A percentile compares a stretch with the other conserved stretches of the same genome.
phyloP scores from a whole-genome alignment of 345 rosid species.

The Brassica nigra region DNA sequence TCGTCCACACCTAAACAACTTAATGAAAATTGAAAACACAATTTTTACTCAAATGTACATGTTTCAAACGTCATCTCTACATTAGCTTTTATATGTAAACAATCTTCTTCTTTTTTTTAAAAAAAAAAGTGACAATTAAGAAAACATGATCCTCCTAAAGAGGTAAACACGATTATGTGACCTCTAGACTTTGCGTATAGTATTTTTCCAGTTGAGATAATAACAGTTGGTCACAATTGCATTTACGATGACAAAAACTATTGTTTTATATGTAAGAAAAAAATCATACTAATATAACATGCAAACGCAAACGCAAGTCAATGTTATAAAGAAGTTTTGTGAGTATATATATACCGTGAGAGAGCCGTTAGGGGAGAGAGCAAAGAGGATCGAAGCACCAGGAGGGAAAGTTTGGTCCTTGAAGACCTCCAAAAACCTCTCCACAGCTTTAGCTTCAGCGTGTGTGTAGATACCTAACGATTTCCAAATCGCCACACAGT shows the following conservation, averaged over 20 bases:
- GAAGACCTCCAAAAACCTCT: conserved; percentile 58
- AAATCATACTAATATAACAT: neutral
- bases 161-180: neutral
- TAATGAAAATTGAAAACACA: neutral
- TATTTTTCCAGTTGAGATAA: neutral
- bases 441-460: conserved; percentile 70
- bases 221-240: neutral
- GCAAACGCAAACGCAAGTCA: neutral
- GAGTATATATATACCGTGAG: conserved; percentile 32
- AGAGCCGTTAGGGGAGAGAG: conserved; percentile 55
- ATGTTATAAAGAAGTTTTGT: conserved; percentile 12
- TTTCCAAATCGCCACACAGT: conserved; percentile 76
- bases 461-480: conserved; percentile 69
- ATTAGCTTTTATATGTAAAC: neutral
- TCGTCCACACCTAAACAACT: neutral
- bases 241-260: neutral
- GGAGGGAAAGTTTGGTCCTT: conserved; percentile 67
- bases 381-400: conserved; percentile 74
- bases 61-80: conserved; percentile 1
- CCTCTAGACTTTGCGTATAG: neutral
- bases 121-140: neutral
- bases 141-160: neutral
- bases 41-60: neutral
- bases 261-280: neutral
- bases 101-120: neutral